Evolutionary conservation across 2,329 filamentous ascomycete species (phyloP), one percentile per base, ranked within the genome.

Genomic region (Dactylellina parvicollis): DNA sequence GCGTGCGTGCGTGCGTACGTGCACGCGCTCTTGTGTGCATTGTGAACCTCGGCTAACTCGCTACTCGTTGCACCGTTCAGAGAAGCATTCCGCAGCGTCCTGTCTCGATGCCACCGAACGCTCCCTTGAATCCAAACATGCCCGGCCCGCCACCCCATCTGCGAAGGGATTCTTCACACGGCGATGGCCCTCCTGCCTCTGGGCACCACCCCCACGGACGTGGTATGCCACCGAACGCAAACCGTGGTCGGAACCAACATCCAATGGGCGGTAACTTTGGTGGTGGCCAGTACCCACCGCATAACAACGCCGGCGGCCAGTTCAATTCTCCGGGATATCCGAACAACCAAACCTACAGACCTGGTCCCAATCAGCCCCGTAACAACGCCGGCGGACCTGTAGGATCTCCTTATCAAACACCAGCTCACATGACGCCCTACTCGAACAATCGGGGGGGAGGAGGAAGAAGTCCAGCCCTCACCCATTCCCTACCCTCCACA

Each of bases 151-250:
- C 60, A 76, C 62, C 62, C 76, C 93, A 98, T 81, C 86, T 92
- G 78, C 90, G 94, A 78, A 90, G 92, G 77, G 90, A 94, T 80
- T 97, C 94, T 28, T 90, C 90, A 36, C 92, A 95, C 79, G 96
- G 92, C 89, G 81, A 86, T 85, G 80, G 88, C 86, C 79, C 86
- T 87, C 38, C 64, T 16, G 79, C 76, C 83, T 81, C 78, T 81
- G 83, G 80, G 83, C 81, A 73, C 81, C 81, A 73, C 81, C 82
- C 76, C 30, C 83, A 85, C 75, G 82, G 85, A 18, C 74, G 75
- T 69, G 81, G 81, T 74, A 86, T 83, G 75, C 73, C 59, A 20
- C 61, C 62, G 38, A 54, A 62, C 36, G 38, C 64, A 36, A 81
- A 82, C 73, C 80, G 81, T 22, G 75, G 77, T 9, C 79, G 81